Base-by-base conservation (phyloP, 2,329 filamentous ascomycete species). In the Dactylonectria macrodidyma region DNA sequence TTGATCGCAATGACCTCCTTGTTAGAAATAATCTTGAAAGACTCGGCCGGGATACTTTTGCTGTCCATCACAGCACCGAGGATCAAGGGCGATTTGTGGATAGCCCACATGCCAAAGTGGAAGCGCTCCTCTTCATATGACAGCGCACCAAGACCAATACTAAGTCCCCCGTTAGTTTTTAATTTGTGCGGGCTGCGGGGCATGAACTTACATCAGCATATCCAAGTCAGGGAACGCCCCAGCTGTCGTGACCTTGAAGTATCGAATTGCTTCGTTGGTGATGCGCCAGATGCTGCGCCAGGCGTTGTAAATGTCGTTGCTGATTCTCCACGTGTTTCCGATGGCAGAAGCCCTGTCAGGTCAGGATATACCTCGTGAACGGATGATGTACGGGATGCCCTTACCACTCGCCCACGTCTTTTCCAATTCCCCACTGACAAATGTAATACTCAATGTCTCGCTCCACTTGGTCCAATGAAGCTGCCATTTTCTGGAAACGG, bases 1-100 rank as follows among this genome's bases (percentile, higher is more conserved):
- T 90, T 90, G 73, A 88, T 86, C 0, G 84, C 84, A 26, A 91
- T 86, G 24, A 88, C 83, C 62, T 88, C 87, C 30, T 82, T 79
- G 75, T 90, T 89, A 1, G 79, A 80, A 54, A 87, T 74, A 16
- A 86, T 78, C 6, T 77, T 76, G 14, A 87, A 72, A 0, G 85
- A 86, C 1, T 77, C 75, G 0, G 75, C 63, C 1, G 81, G 79
- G 0, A 85, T 83, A 3, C 82, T 63, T 0, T 74, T 73, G 11
- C 79, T 75, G 30, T 83, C 81, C 55, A 86, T 75, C 0, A 81
- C 82, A 1, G 81, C 83, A 0, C 86, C 86, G 24, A 88, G 85
- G 3, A 81, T 80, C 7, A 88, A 78, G 0, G 85, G 85, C 1
- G 84, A 86, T 71, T 88, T 88, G 65, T 84, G 77, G 54, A 88